Base-by-base conservation (phyloP, 495 filamentous ascomycete species). In the Aspergillus asperescens region DNA sequence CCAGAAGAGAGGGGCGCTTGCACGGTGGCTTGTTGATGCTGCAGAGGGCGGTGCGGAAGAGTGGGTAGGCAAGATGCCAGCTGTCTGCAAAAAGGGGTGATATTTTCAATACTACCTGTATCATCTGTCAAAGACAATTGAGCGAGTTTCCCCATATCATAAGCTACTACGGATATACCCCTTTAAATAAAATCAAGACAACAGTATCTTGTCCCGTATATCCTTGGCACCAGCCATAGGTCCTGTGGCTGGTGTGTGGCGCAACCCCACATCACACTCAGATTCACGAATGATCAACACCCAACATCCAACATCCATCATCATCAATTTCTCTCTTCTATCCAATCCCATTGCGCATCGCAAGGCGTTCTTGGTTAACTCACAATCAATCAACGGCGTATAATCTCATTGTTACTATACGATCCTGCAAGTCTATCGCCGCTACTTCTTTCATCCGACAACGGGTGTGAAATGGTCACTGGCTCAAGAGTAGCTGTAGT, bases 401-500 rank as follows among this genome's bases (percentile, higher is more conserved):
- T 24, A 42, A 13, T 42, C 24, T 25, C 10, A 4, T 15, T 2
- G 32, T 12, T n/a, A n/a, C 32, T 4, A 35, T n/a, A 35, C 8
- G 4, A 16, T n/a, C 5, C 18, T n/a, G 23, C 41, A 43, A 23
- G 4, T n/a, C n/a, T n/a, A n/a, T n/a, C n/a, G n/a, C 44, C 27
- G 1, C 20, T 24, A 12, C 5, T 49, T 7, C 34, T 18, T 16
- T 12, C 34, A 23, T 16, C 34, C 46, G 13, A n/a, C 32, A 28
- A 20, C 42, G 32, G 28, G 20, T 24, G 44, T 29, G 19, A 49
- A 49, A 58, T 58, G 55, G 19, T 34, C 24, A 29, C 31, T 19
- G 19, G 31, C 35, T 28, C 43, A 27, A 51, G 47, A 32, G 5
- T 50, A 45, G 16, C 55, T n/a, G 45, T 58, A 5, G 50, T 58